These are phyloP conservation scores for Cystobasidium pallidum DNA, from an alignment of 1,284 basidiomycete genomes.

Conservation along the genomic window DNA sequence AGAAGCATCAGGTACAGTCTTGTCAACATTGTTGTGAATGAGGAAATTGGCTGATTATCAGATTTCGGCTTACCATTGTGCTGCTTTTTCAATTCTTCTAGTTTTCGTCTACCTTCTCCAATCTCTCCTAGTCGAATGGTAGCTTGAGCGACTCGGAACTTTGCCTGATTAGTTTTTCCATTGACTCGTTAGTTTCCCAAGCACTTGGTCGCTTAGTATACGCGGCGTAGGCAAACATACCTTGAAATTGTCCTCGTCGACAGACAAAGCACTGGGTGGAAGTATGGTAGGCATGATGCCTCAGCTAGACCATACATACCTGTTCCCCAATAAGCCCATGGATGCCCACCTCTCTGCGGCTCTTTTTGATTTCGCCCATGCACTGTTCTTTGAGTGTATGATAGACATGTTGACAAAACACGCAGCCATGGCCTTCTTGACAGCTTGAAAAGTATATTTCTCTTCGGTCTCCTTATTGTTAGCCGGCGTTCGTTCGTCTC, in stretches of 20 bases:
- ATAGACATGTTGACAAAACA: conserved; percentile 41
- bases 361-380: conserved; percentile 27
- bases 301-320: too few relatives aligned
- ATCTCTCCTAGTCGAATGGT: conserved; percentile 38
- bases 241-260: conserved; percentile 39
- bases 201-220: too few relatives aligned
- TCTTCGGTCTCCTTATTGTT: not conserved
- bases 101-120: conserved; percentile 14
- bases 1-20: not conserved
- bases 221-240: not conserved
- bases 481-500: not conserved
- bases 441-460: conserved; percentile 5
- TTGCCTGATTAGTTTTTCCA: conserved; percentile 18
- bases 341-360: conserved; percentile 24
- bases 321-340: too few relatives aligned
- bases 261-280: conserved; percentile 7
- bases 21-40: not conserved
- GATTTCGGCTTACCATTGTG: conserved; percentile 22
- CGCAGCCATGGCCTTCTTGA: conserved; percentile 25
- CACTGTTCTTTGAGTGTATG: conserved; percentile 19
- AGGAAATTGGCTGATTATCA: not conserved
- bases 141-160: conserved; percentile 34
- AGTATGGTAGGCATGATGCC: too few relatives aligned
- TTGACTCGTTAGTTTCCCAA: too few relatives aligned
- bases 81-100: conserved; percentile 25